These are phyloP conservation scores for Sporothrix luriei DNA, from an alignment of 2,329 filamentous ascomycete species.

Conservation along the genomic window DNA sequence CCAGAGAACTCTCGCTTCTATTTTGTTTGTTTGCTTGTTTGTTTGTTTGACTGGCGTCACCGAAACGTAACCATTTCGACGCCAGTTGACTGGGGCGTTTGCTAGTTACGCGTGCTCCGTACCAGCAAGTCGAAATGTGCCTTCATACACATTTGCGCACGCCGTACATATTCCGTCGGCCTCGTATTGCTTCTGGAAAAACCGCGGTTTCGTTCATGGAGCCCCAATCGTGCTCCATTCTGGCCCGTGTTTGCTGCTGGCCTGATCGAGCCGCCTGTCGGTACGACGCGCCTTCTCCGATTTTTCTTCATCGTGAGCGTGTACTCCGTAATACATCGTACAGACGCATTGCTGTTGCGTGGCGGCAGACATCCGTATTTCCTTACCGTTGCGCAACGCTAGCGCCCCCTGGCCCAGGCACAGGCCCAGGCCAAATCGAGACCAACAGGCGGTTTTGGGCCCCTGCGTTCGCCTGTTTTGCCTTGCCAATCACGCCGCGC, in stretches of 20 bases:
- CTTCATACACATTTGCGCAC: background rate
- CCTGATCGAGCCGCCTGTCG: background rate
- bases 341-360: no score
- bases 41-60: background rate
- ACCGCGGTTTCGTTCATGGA: constrained; percentile 3
- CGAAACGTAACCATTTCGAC: no score
- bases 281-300: constrained; percentile 20
- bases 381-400: background rate
- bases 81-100: no score
- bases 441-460: constrained; percentile 12
- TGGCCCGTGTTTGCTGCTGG: background rate
- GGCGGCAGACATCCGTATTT: background rate
- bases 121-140: no score
- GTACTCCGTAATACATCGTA: no score
- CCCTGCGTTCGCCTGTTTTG: constrained; percentile 13
- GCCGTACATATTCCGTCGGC: background rate
- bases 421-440: background rate
- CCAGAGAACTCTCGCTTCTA: constrained; percentile 16
- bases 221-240: background rate
- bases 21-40: no score
- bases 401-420: background rate
- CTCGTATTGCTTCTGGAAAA: constrained; percentile 27
- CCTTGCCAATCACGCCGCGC: constrained; percentile 1
- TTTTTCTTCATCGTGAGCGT: background rate
- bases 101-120: no score